Percentiles rank a stretch among this genome's conserved stretches.
These are phyloP conservation scores for Podosphaera xanthii DNA, from an alignment of 2,329 filamentous ascomycete species.

Conservation along the genomic window DNA sequence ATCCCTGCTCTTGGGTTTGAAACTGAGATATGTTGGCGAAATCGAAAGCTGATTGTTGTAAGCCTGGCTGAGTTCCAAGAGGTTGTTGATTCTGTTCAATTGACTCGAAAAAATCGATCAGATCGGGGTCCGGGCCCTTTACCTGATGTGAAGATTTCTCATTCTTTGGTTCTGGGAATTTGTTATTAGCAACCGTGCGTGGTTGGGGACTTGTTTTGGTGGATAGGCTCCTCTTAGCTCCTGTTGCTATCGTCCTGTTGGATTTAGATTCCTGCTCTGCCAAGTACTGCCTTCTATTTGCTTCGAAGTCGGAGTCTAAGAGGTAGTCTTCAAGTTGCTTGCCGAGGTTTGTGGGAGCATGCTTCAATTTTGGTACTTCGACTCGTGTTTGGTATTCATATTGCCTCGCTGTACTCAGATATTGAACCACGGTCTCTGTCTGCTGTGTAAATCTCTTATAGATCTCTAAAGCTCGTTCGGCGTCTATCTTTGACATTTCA, in stretches of 20 bases:
- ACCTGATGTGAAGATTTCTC: constrained; percentile 17
- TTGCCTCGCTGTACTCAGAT: constrained; percentile 64
- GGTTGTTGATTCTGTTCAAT: constrained; percentile 75
- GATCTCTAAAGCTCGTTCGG: constrained; percentile 72
- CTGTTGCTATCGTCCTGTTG: constrained; percentile 8
- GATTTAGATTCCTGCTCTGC: constrained; percentile 61
- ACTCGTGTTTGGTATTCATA: constrained; percentile 82
- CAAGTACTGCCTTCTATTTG: constrained; percentile 77
- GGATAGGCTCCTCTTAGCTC: constrained; percentile 19
- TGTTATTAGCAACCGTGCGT: constrained; percentile 9
- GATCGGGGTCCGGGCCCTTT: constrained; percentile 49
- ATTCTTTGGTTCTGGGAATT: constrained; percentile 14
- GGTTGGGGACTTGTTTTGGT: constrained; percentile 17
- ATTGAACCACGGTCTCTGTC: constrained; percentile 81
- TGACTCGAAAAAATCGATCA: constrained; percentile 88
- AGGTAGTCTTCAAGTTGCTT: constrained; percentile 85
- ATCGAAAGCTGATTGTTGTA: constrained; percentile 15
- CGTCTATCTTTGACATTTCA: constrained; percentile 88
- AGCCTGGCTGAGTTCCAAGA: constrained; percentile 26
- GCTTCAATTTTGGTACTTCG: constrained; percentile 90
- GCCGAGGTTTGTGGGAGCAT: constrained; percentile 79
- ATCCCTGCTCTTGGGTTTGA: constrained; percentile 19
- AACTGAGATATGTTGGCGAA: constrained; percentile 14
- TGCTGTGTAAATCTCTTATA: constrained; percentile 83
- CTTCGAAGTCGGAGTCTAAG: constrained; percentile 83